Base-by-base conservation (phyloP, 176 grass and related monocot species). In the Phoenix roebelenii region DNA sequence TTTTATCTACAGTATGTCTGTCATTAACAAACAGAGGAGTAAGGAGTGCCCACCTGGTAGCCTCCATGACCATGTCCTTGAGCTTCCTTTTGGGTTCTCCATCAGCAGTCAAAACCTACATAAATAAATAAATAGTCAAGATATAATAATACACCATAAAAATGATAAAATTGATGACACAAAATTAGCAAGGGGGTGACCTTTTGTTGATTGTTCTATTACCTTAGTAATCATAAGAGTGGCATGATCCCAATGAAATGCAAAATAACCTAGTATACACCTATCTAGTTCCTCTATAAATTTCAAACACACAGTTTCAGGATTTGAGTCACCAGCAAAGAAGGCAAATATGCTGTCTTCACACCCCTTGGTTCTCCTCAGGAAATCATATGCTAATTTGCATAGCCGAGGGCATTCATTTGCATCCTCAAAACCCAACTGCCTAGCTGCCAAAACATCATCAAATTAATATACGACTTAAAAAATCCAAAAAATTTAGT, bases 201-300 rank as follows among this genome's bases (percentile, higher is more conserved):
- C 12, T 12, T 44, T 44, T 44, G 7, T 44, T 44, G 35, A 44
- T 64, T 16, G 18, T 29, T 20, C 19, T 62, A 23, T 64, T 73
- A 95, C 87, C 87, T 89, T 79, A 14, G 76, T 85, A 62, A 98
- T 77, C 30, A 92, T 70, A 15, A 76, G 55, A 56, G 84, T 77
- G 7, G 93, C 78, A n/a, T 71, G 83, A 29, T 57, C 76, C 93
- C 93, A 98, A 48, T 98, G 93, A 79, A 92, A 98, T 25, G 87
- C 85, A 70, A 98, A 98, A 70, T 98, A 98, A 16, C 84, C 63
- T 4, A 98, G 79, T 23, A 98, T 92, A 74, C 93, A 92, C 57
- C 72, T 92, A 50, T 98, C 93, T 7, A 92, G 50, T 50, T 98
- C 93, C 66, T 98, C 87, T 50, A 98, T 83, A 20, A 88, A 72